Conservation (phyloP, 768 basidiomycete species). For the Pisolithus microcarpus region DNA sequence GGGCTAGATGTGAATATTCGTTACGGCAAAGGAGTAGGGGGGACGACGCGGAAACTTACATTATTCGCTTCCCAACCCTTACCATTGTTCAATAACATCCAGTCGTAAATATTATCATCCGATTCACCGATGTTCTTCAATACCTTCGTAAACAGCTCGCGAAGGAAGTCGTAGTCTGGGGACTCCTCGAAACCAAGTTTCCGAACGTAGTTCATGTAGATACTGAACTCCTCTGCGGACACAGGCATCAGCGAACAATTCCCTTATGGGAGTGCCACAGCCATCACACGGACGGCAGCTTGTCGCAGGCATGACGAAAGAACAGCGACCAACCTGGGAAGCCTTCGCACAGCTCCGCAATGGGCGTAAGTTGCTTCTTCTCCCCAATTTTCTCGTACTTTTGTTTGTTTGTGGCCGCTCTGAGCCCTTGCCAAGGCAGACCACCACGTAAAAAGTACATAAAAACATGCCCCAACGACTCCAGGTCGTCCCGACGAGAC, state of each 20-base stretch:
- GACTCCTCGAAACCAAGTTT: slow-evolving; percentile 97
- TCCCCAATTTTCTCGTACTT: slow-evolving; percentile 99
- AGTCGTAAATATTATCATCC: slow-evolving; percentile 92
- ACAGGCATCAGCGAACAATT: not conserved
- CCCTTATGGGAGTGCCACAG: not conserved
- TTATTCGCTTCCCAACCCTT: slow-evolving; percentile 93
- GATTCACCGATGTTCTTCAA: slow-evolving; percentile 80
- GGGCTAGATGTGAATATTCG: slow-evolving; percentile 25
- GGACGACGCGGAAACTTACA: slow-evolving; percentile 40
- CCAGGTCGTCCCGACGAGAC: slow-evolving; percentile 91
- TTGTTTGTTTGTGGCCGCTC: slow-evolving; percentile 98
- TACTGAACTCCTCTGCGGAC: slow-evolving; percentile 84
- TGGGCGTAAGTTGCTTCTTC: slow-evolving; percentile 93
- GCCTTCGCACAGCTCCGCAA: slow-evolving; percentile 90
- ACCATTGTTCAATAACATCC: slow-evolving; percentile 91
- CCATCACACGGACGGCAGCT: not conserved
- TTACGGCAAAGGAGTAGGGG: slow-evolving; percentile 2
- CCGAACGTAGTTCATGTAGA: slow-evolving; percentile 99
- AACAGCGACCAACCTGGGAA: slow-evolving; percentile 63
- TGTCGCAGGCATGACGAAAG: not conserved
- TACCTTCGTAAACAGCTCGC: slow-evolving; percentile 90
- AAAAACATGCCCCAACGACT: slow-evolving; percentile 97
- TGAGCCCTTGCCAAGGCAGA: slow-evolving; percentile 95
- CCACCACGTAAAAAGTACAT: slow-evolving; percentile 98
- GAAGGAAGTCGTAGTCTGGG: slow-evolving; percentile 96